Base-by-base conservation (phyloP, 441 rosid species). In the Pelargonium citronellum region DNA sequence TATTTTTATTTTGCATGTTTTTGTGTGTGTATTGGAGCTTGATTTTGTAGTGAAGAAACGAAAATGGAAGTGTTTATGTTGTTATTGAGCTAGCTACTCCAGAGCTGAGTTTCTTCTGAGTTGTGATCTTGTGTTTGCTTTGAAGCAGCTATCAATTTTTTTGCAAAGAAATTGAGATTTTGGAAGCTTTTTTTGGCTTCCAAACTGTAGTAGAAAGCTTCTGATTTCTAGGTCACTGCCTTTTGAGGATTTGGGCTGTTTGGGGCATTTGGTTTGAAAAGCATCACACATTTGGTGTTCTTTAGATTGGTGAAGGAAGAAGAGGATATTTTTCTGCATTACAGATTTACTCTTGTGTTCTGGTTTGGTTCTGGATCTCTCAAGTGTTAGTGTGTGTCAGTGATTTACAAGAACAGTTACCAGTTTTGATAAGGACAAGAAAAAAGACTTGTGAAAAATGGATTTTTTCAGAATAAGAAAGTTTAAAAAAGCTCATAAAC, bases 381-480 rank as follows among this genome's bases (percentile, higher is more conserved):
- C 9, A 64, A 20, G 60, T 69, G 43, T 67, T 7, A 57, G 63
- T 15, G 61, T 16, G 60, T 53, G 60, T n/a, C 6, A 16, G 61
- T 57, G 79, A 68, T 78, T 78, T 82, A 9, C 57, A 19, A 47
- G 51, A 64, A 68, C 69, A 47, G 58, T 13, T 64, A 51, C 20
- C 46, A 49, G 37, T 6, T 63, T 22, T 0, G 20, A 63, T 62
- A n/a, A 8, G 13, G 62, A 49, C 70, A 69, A n/a, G n/a, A n/a
- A 55, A 47, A 46, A 58, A 68, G 44, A 43, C 67, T 24, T 19
- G 55, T 9, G 70, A 69, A 64, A 74, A 78, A 95, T 92, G 99
- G 90, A 89, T 77, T 84, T 95, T 74, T 83, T 92, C 70, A 90
- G 83, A 81, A 87, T 86, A 17, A 80, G 76, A 65, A 90, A 82